phyloP scores from a whole-genome alignment of 225 moss, liverwort and hornwort species.

The Physcomitrium patens region DNA sequence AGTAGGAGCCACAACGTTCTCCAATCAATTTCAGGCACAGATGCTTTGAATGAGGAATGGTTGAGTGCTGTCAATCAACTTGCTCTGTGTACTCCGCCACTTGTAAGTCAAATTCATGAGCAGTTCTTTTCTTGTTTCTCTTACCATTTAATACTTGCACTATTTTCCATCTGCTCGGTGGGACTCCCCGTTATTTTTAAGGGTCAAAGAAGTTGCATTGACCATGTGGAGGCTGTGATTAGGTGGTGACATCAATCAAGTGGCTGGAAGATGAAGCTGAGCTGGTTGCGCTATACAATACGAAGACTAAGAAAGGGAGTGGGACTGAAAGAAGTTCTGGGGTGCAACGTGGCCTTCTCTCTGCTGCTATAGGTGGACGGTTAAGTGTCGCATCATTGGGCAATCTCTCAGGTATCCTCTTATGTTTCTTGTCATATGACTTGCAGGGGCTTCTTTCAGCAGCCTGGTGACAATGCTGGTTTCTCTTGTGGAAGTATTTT shows the following conservation, averaged over 20 bases:
- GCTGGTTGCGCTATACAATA: slow-evolving; percentile 67
- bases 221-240: slow-evolving; percentile 31
- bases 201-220: neutral
- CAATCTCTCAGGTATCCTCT: slow-evolving; percentile 71
- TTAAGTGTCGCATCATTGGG: slow-evolving; percentile 57
- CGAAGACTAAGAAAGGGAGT: slow-evolving; percentile 56
- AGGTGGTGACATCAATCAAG: slow-evolving; percentile 82
- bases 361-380: slow-evolving; percentile 66
- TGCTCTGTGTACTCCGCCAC: slow-evolving; percentile 75
- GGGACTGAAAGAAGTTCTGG: slow-evolving; percentile 63
- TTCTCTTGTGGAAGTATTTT: neutral
- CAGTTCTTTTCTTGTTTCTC: neutral
- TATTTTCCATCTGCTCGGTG: neutral
- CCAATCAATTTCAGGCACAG: slow-evolving; percentile 51
- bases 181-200: neutral
- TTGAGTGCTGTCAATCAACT: slow-evolving; percentile 71
- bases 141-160: neutral
- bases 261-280: slow-evolving; percentile 91
- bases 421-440: slow-evolving; percentile 10
- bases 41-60: slow-evolving; percentile 69
- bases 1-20: slow-evolving; percentile 37
- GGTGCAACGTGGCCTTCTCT: slow-evolving; percentile 68
- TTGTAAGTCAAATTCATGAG: slow-evolving; percentile 55
- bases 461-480: neutral
- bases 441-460: slow-evolving; percentile 13